phyloP scores from a whole-genome alignment of 345 rosid genomes.

The Psidium guajava region DNA sequence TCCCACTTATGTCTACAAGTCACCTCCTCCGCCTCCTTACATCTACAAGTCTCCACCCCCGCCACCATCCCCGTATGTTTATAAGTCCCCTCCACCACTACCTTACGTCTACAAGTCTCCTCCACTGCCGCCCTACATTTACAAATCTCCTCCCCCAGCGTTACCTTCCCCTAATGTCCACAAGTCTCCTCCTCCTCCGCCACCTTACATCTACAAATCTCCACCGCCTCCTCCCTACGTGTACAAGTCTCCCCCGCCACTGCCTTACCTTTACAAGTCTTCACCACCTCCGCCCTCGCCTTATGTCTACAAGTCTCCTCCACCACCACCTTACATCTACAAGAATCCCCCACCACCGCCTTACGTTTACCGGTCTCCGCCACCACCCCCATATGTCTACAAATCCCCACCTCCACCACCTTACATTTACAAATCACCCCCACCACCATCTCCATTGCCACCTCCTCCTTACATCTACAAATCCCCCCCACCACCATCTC shows the following conservation, averaged over 20 bases:
- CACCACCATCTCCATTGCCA: neutral
- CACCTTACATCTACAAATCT: neutral
- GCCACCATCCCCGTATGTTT: neutral
- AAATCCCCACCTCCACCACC: slow-evolving; percentile 23
- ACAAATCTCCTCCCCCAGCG: neutral
- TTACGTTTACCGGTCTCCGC: neutral
- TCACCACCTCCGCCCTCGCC: neutral
- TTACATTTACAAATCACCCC: slow-evolving; percentile 6
- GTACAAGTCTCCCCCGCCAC: slow-evolving; percentile 2
- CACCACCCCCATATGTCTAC: neutral
- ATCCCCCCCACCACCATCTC: too few relatives aligned
- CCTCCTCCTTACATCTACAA: slow-evolving; percentile 4
- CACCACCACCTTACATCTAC: slow-evolving; percentile 16
- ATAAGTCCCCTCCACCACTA: neutral
- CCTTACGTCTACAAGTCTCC: neutral
- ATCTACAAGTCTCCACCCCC: slow-evolving; percentile 6
- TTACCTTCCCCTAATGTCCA: neutral
- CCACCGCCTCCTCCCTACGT: neutral
- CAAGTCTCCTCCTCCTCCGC: neutral
- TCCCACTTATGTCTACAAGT: too few relatives aligned
- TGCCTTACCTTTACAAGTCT: neutral
- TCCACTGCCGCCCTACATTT: neutral
- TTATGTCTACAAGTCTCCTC: neutral
- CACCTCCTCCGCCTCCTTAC: too few relatives aligned
- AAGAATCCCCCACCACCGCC: slow-evolving; percentile 27